Evolutionary conservation across 164 flowering plant species (phyloP).

Genomic region (Magnolia officinalis): DNA sequence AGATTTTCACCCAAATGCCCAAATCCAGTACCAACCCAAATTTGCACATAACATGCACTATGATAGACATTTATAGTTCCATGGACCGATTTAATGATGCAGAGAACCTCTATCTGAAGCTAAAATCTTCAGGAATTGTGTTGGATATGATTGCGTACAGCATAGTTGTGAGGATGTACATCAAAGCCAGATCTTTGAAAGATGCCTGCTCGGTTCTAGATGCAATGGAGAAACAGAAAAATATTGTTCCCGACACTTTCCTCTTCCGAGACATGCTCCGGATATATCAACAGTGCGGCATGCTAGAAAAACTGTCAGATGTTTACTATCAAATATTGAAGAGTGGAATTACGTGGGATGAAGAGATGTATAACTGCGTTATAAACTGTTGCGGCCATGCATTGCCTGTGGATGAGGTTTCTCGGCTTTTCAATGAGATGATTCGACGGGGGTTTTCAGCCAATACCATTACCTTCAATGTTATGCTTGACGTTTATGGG

Average conservation of each 20-base stretch:
- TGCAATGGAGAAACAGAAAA: constrained; percentile 51
- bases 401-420: constrained; percentile 83
- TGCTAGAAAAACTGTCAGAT: constrained; percentile 52
- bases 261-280: constrained; percentile 82
- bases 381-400: constrained; percentile 92
- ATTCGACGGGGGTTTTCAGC: constrained; percentile 54
- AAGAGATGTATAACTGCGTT: constrained; percentile 82
- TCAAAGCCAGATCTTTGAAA: constrained; percentile 55
- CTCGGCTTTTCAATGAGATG: constrained; percentile 80
- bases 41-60: constrained; percentile 74
- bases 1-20: constrained; percentile 56
- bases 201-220: constrained; percentile 76
- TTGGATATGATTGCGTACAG: constrained; percentile 78
- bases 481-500: constrained; percentile 76
- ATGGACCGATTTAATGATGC: constrained; percentile 59
- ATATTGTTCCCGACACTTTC: constrained; percentile 66
- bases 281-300: constrained; percentile 63
- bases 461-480: constrained; percentile 66
- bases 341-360: constrained; percentile 66
- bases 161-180: constrained; percentile 74
- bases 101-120: constrained; percentile 47
- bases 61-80: constrained; percentile 75
- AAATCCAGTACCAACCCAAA: constrained; percentile 46
- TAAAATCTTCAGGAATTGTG: constrained; percentile 49
- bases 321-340: constrained; percentile 62